A percentile compares a stretch with the other conserved stretches of the same genome.
These are phyloP conservation scores for Beauveria rudraprayagi DNA, from an alignment of 2,329 filamentous ascomycete species.

Conservation along the genomic window DNA sequence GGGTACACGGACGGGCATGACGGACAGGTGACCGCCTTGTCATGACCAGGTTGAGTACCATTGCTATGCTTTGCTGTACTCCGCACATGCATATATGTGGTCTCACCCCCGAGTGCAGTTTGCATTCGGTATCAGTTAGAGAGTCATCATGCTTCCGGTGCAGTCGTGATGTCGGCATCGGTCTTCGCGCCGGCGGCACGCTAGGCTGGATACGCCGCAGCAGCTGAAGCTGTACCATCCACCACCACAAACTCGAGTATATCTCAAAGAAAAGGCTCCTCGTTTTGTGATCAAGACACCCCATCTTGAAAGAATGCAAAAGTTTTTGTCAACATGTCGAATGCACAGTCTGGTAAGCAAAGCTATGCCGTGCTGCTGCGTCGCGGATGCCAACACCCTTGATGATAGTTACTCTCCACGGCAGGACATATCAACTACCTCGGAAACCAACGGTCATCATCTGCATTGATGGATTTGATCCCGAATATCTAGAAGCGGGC, in stretches of 20 bases:
- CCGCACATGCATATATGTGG: too few relatives aligned
- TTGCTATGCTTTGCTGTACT: background rate
- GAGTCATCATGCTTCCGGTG: too few relatives aligned
- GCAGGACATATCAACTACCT: constrained; percentile 11
- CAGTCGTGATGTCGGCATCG: background rate
- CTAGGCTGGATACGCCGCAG: background rate
- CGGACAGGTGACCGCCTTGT: background rate
- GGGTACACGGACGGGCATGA: background rate
- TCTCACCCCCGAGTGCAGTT: too few relatives aligned
- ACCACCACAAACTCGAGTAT: background rate
- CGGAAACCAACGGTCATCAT: constrained; percentile 29
- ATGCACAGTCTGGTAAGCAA: background rate
- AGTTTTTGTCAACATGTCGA: background rate
- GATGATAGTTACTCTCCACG: background rate
- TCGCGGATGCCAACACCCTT: background rate
- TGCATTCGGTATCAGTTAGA: background rate
- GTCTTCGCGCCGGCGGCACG: background rate
- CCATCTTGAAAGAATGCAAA: background rate
- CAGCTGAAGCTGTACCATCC: background rate
- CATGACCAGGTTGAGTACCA: background rate
- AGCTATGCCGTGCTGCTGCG: background rate
- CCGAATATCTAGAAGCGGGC: constrained; percentile 29
- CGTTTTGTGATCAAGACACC: too few relatives aligned
- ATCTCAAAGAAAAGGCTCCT: too few relatives aligned
- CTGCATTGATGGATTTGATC: constrained; percentile 37